Evolutionary conservation across 306 rosid genomes (phyloP).

Genomic region (Sesbania bispinosa): DNA sequence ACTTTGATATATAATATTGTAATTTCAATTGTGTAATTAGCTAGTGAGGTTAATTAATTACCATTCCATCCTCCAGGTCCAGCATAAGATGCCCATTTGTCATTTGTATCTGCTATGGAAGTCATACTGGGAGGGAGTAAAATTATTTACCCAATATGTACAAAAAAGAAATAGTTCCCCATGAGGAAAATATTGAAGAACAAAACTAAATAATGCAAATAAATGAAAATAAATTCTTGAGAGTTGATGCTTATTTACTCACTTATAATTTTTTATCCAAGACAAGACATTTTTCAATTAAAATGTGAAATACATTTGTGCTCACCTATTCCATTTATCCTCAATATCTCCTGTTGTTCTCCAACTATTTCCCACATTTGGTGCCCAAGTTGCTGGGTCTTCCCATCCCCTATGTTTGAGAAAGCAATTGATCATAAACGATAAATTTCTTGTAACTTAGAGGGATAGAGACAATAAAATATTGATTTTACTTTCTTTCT

Average conservation of each 20-base stretch:
- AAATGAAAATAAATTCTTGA: no score
- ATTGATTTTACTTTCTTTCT: background rate
- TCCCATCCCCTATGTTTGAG: slow-evolving; percentile 15
- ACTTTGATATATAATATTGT: background rate
- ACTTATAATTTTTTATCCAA: no score
- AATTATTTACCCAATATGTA: no score
- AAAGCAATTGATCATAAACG: background rate
- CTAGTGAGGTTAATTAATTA: slow-evolving; percentile 19
- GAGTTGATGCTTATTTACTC: no score
- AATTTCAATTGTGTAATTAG: background rate
- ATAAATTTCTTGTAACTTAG: background rate
- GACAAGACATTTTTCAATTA: no score
- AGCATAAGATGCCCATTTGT: slow-evolving; percentile 65
- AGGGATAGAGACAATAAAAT: background rate
- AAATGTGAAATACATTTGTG: background rate
- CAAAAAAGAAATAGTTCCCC: no score
- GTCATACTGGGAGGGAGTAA: no score
- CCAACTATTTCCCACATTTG: slow-evolving; percentile 56
- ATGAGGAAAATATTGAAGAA: no score
- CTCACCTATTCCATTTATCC: slow-evolving; percentile 49
- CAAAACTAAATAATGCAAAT: no score
- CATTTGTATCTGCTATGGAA: slow-evolving; percentile 53
- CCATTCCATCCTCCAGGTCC: slow-evolving; percentile 81
- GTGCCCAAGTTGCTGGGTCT: slow-evolving; percentile 59
- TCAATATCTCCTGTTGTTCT: slow-evolving; percentile 56